Percentiles rank a stretch among this genome's conserved stretches.
Evolutionary conservation across 345 rosid genomes (phyloP).

Genomic region (Cardamine chenopodiifolia): DNA sequence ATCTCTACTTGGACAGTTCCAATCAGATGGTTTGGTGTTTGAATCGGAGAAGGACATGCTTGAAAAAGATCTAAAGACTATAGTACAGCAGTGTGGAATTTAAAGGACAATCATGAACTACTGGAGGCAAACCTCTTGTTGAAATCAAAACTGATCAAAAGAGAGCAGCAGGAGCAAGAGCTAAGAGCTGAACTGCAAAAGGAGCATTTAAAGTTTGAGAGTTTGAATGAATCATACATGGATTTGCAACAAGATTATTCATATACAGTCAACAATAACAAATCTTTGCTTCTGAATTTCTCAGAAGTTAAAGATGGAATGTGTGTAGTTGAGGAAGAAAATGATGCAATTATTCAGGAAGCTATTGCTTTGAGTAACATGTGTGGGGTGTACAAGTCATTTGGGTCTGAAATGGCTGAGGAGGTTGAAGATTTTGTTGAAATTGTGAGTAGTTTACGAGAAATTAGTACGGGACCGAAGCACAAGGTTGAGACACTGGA

Average conservation of each 20-base stretch:
- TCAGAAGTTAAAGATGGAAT: conserved; percentile 54
- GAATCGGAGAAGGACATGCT: conserved; percentile 53
- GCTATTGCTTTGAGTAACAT: conserved; percentile 51
- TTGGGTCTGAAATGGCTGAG: conserved; percentile 59
- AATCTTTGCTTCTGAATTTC: conserved; percentile 49
- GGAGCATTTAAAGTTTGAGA: conserved; percentile 46
- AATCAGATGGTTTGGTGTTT: conserved; percentile 55
- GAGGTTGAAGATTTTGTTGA: conserved; percentile 54
- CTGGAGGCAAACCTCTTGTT: conserved; percentile 59
- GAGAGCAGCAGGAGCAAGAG: conserved; percentile 50
- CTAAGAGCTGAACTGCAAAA: conserved; percentile 49
- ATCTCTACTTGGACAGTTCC: conserved; percentile 57
- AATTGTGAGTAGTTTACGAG: conserved; percentile 45
- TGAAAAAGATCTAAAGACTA: conserved; percentile 49
- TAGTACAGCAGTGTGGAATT: conserved; percentile 38
- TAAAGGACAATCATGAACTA: conserved; percentile 57
- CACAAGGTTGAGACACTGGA: conserved; percentile 53
- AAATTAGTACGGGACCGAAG: conserved; percentile 46
- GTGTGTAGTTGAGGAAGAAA: conserved; percentile 63
- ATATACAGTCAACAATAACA: conserved; percentile 51
- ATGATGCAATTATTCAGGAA: conserved; percentile 52
- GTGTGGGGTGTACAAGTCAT: conserved; percentile 57
- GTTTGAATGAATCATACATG: conserved; percentile 53
- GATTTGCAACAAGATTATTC: conserved; percentile 56
- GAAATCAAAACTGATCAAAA: conserved; percentile 51